Percentiles rank a stretch among this genome's conserved stretches.
Evolutionary conservation across 352 stramenopile genomes (phyloP).

Genomic region (Pythium coloratum): DNA sequence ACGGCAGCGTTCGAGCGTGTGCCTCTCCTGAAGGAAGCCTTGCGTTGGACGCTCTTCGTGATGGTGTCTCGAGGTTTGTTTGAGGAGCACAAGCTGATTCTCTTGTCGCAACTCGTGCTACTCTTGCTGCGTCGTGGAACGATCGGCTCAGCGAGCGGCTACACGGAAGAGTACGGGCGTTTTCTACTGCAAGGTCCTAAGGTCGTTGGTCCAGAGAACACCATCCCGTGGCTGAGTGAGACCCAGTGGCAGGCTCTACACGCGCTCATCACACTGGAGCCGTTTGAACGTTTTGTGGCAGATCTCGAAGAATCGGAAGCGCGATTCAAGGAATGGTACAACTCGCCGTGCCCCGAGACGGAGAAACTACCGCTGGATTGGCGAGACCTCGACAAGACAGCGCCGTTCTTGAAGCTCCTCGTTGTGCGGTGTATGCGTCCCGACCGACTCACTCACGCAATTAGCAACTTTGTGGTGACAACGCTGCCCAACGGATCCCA

Average conservation of each 20-base stretch:
- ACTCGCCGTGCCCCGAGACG: slow-evolving; percentile 73
- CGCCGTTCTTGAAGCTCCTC: slow-evolving; percentile 92
- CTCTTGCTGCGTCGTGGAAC: slow-evolving; percentile 66
- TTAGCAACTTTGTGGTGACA: slow-evolving; percentile 92
- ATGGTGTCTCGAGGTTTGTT: slow-evolving; percentile 91
- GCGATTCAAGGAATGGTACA: slow-evolving; percentile 93
- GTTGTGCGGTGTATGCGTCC: slow-evolving; percentile 93
- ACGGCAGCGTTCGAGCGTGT: slow-evolving; percentile 56
- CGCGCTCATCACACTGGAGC: slow-evolving; percentile 70
- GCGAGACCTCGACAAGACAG: slow-evolving; percentile 89
- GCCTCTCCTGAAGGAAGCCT: slow-evolving; percentile 58
- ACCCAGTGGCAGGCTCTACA: slow-evolving; percentile 85
- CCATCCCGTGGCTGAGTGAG: slow-evolving; percentile 84
- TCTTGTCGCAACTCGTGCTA: slow-evolving; percentile 89
- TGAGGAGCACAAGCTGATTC: slow-evolving; percentile 91
- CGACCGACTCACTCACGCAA: slow-evolving; percentile 91
- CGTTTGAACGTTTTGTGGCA: slow-evolving; percentile 83
- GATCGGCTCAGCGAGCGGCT: slow-evolving; percentile 65
- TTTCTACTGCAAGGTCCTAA: slow-evolving; percentile 85
- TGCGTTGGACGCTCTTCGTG: slow-evolving; percentile 87
- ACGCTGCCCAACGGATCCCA: slow-evolving; percentile 74
- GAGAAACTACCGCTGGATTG: slow-evolving; percentile 92
- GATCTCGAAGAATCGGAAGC: slow-evolving; percentile 90
- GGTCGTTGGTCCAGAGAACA: slow-evolving; percentile 60
- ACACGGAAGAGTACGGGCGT: slow-evolving; percentile 63